Evolutionary conservation across 306 rosid species (phyloP).

Genomic region (Psophocarpus tetragonolobus): DNA sequence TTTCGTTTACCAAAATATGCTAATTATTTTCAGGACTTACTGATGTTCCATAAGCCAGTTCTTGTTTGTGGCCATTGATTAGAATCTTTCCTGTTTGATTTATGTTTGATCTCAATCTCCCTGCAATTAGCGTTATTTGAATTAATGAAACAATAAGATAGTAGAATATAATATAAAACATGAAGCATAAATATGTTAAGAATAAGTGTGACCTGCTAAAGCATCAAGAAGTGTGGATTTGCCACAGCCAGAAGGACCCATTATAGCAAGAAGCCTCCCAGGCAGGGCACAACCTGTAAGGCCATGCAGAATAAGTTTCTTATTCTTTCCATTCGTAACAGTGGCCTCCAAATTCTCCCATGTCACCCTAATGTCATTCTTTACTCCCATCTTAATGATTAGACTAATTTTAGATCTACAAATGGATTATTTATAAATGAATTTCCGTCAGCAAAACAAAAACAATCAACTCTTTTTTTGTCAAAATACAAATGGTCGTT

Average conservation of each 20-base stretch:
- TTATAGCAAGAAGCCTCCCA: neutral
- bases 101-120: neutral
- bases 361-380: slow-evolving; percentile 30
- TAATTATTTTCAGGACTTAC: neutral
- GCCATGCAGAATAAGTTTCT: slow-evolving; percentile 36
- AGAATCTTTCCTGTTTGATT: neutral
- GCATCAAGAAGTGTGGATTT: neutral
- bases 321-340: slow-evolving; percentile 26
- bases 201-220: neutral
- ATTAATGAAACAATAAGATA: too few species aligned
- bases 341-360: slow-evolving; percentile 53
- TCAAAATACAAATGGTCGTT: too few species aligned
- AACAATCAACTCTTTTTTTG: neutral
- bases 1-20: neutral
- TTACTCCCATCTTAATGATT: neutral
- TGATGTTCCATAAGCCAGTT: neutral
- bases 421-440: neutral
- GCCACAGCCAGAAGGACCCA: neutral
- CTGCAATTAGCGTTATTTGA: neutral
- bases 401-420: neutral
- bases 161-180: too few species aligned
- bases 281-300: slow-evolving; percentile 18
- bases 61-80: neutral
- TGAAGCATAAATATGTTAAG: too few species aligned
- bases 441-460: neutral